Percentiles rank a stretch among this genome's conserved stretches.
These are phyloP conservation scores for Entelexis sorbosivorans DNA, from an alignment of 1,139 yeast species.

Conservation along the genomic window DNA sequence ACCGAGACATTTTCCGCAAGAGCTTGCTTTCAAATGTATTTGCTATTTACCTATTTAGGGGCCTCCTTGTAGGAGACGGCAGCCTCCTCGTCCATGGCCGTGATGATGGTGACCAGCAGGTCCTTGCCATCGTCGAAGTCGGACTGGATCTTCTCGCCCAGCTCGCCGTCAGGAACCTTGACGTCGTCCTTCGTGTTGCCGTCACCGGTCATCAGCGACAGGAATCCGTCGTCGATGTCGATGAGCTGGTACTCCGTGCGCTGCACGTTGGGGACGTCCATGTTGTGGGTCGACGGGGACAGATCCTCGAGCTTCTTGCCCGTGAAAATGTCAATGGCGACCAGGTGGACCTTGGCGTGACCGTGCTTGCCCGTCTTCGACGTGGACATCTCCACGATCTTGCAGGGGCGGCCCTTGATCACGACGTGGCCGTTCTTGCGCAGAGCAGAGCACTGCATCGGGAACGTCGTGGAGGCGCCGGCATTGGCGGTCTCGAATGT, in stretches of 20 bases:
- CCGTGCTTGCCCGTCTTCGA: conserved; percentile 99
- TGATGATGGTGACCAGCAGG: conserved; percentile 82
- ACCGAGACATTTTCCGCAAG: not conserved
- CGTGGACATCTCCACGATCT: conserved; percentile 99
- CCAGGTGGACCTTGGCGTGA: conserved; percentile 99
- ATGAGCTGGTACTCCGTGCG: conserved; percentile 95
- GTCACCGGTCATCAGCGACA: conserved; percentile 89
- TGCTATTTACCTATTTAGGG: conserved; percentile 35
- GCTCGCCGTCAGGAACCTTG: conserved; percentile 93
- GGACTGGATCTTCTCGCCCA: conserved; percentile 82
- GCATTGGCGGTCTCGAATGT: conserved; percentile 97
- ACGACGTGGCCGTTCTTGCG: conserved; percentile 99
- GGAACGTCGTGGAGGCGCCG: conserved; percentile 97
- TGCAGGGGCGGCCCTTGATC: conserved; percentile 98
- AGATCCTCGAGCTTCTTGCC: conserved; percentile 99
- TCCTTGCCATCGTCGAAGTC: conserved; percentile 98
- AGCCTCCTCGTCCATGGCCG: conserved; percentile 99
- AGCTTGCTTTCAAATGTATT: not conserved
- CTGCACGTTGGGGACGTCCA: conserved; percentile 97
- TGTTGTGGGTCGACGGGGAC: conserved; percentile 99
- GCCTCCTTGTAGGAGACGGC: conserved; percentile 97
- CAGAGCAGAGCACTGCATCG: conserved; percentile 99
- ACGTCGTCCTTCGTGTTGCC: conserved; percentile 99
- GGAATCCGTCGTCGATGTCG: conserved; percentile 97
- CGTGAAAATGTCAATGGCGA: conserved; percentile 97